These are phyloP conservation scores for Hymenoscyphus fructigenus DNA, from an alignment of 2,329 filamentous ascomycete species.

Conservation along the genomic window DNA sequence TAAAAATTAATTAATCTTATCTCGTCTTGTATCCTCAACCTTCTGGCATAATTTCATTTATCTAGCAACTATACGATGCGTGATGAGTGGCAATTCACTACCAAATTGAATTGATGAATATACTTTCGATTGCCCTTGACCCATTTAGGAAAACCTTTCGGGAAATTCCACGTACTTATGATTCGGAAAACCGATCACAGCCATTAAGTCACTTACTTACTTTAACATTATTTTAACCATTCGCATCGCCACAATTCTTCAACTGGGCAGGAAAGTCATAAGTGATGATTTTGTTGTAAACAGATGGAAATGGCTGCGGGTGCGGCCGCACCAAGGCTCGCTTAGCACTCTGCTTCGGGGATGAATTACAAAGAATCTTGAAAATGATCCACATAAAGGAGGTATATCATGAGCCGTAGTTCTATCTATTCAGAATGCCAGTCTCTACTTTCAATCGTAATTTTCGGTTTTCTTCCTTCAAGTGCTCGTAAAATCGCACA, in stretches of 20 bases:
- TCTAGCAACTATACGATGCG: too few species aligned
- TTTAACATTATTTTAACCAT: not conserved
- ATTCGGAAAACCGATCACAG: not conserved
- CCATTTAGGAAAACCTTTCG: too few species aligned
- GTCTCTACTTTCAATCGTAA: not conserved
- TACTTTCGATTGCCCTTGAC: too few species aligned
- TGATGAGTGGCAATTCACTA: too few species aligned
- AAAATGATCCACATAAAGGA: not conserved
- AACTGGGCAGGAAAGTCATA: not conserved
- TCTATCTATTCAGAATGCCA: not conserved
- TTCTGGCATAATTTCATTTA: too few species aligned
- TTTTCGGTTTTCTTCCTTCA: not conserved
- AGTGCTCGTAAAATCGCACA: not conserved
- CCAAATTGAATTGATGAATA: too few species aligned
- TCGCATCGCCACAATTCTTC: not conserved
- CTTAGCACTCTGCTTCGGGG: not conserved
- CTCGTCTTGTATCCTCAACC: too few species aligned
- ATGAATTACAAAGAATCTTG: not conserved
- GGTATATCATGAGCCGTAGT: not conserved
- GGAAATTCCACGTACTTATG: not conserved
- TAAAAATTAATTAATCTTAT: too few species aligned
- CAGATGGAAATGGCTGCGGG: not conserved
- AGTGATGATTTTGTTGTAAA: not conserved
- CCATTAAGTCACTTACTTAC: too few species aligned
- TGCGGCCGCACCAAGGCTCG: not conserved